Conservation (phyloP, 148 eudicot species). For the Chenopodium berlandieri region DNA sequence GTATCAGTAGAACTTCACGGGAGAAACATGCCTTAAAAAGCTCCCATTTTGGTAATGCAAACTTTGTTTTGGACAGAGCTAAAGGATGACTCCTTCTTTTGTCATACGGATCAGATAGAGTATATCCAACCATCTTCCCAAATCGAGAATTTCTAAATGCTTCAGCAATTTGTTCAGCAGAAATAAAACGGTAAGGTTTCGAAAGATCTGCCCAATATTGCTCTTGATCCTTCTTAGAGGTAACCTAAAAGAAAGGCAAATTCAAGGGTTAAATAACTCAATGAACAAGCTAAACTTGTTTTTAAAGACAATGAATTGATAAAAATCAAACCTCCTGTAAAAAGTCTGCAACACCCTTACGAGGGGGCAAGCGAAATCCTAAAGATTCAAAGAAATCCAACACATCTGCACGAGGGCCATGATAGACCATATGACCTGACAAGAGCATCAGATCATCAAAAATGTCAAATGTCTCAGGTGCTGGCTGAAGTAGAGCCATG, state of each 20-base stretch:
- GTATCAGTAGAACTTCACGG: constrained; percentile 67
- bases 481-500: constrained; percentile 95
- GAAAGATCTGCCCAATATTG: constrained; percentile 89
- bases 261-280: constrained; percentile 1
- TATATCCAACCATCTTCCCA: constrained; percentile 46
- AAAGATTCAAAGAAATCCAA: constrained; percentile 68
- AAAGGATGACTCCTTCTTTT: constrained; percentile 51
- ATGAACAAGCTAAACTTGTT: background rate
- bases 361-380: constrained; percentile 69
- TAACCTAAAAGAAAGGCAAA: constrained; percentile 48
- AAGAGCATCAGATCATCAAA: constrained; percentile 75
- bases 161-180: constrained; percentile 66
- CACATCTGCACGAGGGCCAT: constrained; percentile 67
- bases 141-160: constrained; percentile 60
- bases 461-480: constrained; percentile 82
- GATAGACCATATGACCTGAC: constrained; percentile 68
- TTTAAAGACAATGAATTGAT: background rate
- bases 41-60: constrained; percentile 57
- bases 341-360: constrained; percentile 88
- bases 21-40: constrained; percentile 64
- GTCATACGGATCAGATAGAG: constrained; percentile 52
- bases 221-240: constrained; percentile 83
- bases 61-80: constrained; percentile 52
- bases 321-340: constrained; percentile 70
- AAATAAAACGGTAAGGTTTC: constrained; percentile 60